A percentile compares a stretch with the other conserved stretches of the same genome.
Evolutionary conservation across 2,329 filamentous ascomycete species (phyloP).

Genomic region (Aspergillus flavus): DNA sequence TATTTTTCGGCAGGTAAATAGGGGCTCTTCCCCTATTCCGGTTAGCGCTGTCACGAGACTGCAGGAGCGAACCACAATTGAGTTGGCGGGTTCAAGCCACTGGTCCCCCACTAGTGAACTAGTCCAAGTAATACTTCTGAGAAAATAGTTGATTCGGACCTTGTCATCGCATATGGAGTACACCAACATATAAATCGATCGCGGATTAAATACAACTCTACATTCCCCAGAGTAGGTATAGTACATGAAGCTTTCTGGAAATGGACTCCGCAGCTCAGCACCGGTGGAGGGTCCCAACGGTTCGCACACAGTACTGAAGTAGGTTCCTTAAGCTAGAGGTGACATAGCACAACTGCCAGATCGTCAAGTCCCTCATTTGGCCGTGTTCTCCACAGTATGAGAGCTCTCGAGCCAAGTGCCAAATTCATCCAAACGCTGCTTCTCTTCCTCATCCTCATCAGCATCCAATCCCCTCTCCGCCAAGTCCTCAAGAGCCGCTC

Average conservation of each 20-base stretch:
- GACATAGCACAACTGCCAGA: not conserved
- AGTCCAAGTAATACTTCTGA: not conserved
- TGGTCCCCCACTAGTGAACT: not conserved
- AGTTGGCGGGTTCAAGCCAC: not conserved
- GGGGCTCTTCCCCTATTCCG: slow-evolving; percentile 23
- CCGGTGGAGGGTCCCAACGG: not conserved
- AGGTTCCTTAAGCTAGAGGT: not conserved
- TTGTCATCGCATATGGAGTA: not conserved
- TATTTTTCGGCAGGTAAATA: slow-evolving; percentile 24
- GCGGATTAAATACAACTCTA: not conserved
- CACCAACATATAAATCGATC: not conserved
- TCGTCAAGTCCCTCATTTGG: slow-evolving; percentile 21
- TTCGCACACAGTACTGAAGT: not conserved
- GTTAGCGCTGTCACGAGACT: slow-evolving; percentile 33
- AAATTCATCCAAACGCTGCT: slow-evolving; percentile 49
- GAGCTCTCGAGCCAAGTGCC: slow-evolving; percentile 50
- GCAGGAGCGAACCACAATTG: slow-evolving; percentile 33
- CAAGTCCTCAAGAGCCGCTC: slow-evolving; percentile 46
- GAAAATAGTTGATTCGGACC: not conserved
- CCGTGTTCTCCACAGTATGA: slow-evolving; percentile 26
- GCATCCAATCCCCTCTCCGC: slow-evolving; percentile 49
- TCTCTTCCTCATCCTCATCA: slow-evolving; percentile 47
- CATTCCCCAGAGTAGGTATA: not conserved
- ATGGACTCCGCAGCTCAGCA: not conserved
- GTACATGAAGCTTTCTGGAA: not conserved